Base-by-base conservation (phyloP, 345 rosid species). In the Populus pruinosa region DNA sequence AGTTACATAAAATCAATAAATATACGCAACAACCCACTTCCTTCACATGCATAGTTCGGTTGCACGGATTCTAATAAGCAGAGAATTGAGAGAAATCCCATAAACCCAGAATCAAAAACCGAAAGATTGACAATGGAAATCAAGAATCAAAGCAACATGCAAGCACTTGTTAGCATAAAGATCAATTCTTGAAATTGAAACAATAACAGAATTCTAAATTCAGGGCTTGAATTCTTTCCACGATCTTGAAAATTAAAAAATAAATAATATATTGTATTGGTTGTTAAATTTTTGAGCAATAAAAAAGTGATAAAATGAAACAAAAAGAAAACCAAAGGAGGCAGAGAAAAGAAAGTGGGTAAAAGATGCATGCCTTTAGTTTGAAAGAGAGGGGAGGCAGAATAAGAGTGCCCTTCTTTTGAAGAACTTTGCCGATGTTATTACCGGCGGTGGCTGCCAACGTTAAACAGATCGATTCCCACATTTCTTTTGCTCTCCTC, bases 381-480 rank as follows among this genome's bases (percentile, higher is more conserved):
- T 93, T 96, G 87, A 96, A 91, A 70, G 99, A 96, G 77, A 93
- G 97, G 80, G 98, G 99, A 73, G 98, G 98, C 36, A 96, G 89
- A 79, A 96, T 93, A 38, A 96, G 85, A 79, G 98, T 91, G 86
- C 99, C 99, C 80, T 93, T 96, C 86, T 96, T 96, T 88, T 93
- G 99, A 4, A 93, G 91, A 82, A 93, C 97, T 72, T 93, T 92
- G 76, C 98, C 99, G 79, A 96, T 92, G 68, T 93, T 96, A 84
- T 93, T 96, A 64, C 99, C 99, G 76, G 98, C 98, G 79, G 99
- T 90, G 62, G 98, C 99, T 18, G 91, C 97, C 75, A 96, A 76
- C 71, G 99, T 96, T 64, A 93, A 83, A 76, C 89, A 87, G 76
- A 96, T 91, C 69, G 97, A 88, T 61, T 93, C 97, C 99, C 99